phyloP scores from a whole-genome alignment of 805 yeast species.

The Yamadazyma philogaea region DNA sequence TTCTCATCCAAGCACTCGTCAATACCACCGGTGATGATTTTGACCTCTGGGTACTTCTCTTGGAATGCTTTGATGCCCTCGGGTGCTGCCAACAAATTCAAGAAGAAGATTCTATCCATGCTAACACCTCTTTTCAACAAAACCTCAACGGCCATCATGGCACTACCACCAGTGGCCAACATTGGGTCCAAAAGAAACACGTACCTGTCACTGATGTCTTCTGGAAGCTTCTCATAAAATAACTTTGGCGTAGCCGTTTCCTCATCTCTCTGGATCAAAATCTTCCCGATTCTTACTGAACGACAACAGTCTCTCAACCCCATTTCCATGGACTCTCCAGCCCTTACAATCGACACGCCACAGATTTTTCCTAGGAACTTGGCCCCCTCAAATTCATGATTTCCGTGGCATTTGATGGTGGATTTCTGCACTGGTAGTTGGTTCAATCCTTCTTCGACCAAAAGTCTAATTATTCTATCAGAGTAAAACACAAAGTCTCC shows the following conservation, averaged over 20 bases:
- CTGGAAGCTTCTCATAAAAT: slow-evolving; percentile 91
- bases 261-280: slow-evolving; percentile 95
- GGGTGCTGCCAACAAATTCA: slow-evolving; percentile 90
- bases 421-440: slow-evolving; percentile 81
- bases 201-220: slow-evolving; percentile 81
- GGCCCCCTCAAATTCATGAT: slow-evolving; percentile 69
- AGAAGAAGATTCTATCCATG: slow-evolving; percentile 80
- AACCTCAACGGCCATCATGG: slow-evolving; percentile 95
- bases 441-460: slow-evolving; percentile 95
- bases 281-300: slow-evolving; percentile 93
- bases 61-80: slow-evolving; percentile 86
- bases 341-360: slow-evolving; percentile 97
- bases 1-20: slow-evolving; percentile 83
- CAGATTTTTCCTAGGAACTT: slow-evolving; percentile 88
- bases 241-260: slow-evolving; percentile 92
- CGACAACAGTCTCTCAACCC: slow-evolving; percentile 97
- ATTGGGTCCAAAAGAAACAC: slow-evolving; percentile 93
- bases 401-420: slow-evolving; percentile 73
- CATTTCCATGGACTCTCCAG: slow-evolving; percentile 99
- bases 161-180: slow-evolving; percentile 99
- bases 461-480: slow-evolving; percentile 86
- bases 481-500: slow-evolving; percentile 94
- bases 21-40: slow-evolving; percentile 89
- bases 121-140: slow-evolving; percentile 82
- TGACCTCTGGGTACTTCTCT: slow-evolving; percentile 75